A percentile compares a stretch with the other conserved stretches of the same genome.
phyloP scores from a whole-genome alignment of 257 asterid species.

The Salvia miltiorrhiza region DNA sequence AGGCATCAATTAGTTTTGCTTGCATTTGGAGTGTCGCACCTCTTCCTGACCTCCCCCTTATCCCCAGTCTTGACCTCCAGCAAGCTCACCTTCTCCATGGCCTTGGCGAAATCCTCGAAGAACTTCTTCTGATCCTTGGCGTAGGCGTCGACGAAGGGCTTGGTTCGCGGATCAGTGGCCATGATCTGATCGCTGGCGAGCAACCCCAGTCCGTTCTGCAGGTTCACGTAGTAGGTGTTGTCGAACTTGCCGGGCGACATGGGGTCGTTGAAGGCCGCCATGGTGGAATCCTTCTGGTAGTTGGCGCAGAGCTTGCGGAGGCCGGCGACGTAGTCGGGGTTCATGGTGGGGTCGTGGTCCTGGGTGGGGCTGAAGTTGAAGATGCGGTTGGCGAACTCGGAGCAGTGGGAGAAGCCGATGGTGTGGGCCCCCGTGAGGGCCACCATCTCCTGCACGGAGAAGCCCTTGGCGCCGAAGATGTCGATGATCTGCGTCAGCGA shows the following conservation, averaged over 20 bases:
- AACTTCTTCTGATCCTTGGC: conserved; percentile 61
- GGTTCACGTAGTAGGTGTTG: conserved; percentile 49
- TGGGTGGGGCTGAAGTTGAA: conserved; percentile 38
- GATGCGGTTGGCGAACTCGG: conserved; percentile 56
- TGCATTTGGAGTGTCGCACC: conserved; percentile 63
- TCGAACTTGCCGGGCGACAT: conserved; percentile 87
- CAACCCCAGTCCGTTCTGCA: conserved; percentile 56
- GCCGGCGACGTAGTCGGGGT: conserved; percentile 48
- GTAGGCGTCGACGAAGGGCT: conserved; percentile 62
- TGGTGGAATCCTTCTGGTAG: conserved; percentile 26
- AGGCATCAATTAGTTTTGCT: neutral
- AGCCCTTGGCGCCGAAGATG: conserved; percentile 41
- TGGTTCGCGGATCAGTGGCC: conserved; percentile 59
- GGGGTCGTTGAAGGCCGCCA: conserved; percentile 78
- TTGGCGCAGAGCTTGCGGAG: conserved; percentile 48
- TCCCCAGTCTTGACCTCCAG: conserved; percentile 47
- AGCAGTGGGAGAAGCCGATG: conserved; percentile 77
- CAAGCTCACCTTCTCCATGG: conserved; percentile 58
- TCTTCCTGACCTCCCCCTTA: conserved; percentile 78
- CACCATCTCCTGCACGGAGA: conserved; percentile 63
- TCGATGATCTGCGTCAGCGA: conserved; percentile 41
- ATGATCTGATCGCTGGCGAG: conserved; percentile 60
- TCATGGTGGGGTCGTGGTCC: conserved; percentile 52
- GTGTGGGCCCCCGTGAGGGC: conserved; percentile 82
- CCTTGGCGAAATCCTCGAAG: conserved; percentile 50